Evolutionary conservation across 2,329 filamentous ascomycete genomes (phyloP), one percentile per base, ranked within the genome.

Genomic region (Arthroderma sp.): DNA sequence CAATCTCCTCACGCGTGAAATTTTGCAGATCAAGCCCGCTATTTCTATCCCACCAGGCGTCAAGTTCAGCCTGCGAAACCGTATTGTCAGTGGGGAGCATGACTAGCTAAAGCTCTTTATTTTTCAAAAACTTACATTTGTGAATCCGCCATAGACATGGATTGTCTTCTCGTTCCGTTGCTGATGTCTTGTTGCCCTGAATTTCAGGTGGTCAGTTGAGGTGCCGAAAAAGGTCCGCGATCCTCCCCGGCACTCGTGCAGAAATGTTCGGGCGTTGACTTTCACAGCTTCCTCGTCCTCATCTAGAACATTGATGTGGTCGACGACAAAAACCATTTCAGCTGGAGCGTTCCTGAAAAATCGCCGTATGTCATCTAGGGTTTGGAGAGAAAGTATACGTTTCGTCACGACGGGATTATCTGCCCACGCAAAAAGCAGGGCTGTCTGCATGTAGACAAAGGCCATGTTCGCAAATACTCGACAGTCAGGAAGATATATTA

Each of bases 401-500:
- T 44, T 27, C 6, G 30, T 38, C 32, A 36, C 33, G 7, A 6
- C 42, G 4, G 32, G 42, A 3, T 38, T n/a, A 36, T 44, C 34
- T 38, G 42, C 42, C 42, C 42, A 44, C 2, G 42, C 34, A 31
- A 44, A 44, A 7, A 38, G 28, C 33, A 44, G 5, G 6, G 42
- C 4, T 6, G n/a, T 15, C 29, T 44, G 42, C 6, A 44, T 8
- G 36, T 44, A 43, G 32, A 10, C 9, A 27, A 38, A n/a, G 7
- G 42, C 3, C n/a, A 8, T 29, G n/a, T 11, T 8, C 10, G 6
- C 3, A 29, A 28, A 40, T 8, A 45, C 7, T 2, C 30, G 38
- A n/a, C 38, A 45, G 29, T 45, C 43, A 5, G 43, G 43, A 11
- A 42, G 27, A 22, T 45, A 45, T 11, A 45, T 28, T 3, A 45